Conservation (phyloP, 345 rosid genomes). For the Carallia brachiata region DNA sequence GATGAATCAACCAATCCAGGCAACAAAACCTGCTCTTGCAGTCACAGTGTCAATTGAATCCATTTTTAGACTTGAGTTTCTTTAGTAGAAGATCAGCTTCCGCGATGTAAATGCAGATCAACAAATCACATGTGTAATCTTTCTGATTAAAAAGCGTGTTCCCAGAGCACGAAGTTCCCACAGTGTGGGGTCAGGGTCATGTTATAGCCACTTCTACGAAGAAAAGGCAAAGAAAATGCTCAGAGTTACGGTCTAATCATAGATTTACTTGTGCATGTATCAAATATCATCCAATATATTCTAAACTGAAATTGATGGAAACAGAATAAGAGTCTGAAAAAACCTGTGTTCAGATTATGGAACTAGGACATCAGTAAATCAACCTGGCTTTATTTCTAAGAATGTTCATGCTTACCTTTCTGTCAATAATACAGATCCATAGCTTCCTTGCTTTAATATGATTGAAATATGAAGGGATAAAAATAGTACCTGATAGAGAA, state of each 20-base stretch:
- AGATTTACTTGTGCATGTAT: neutral
- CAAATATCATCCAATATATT: neutral
- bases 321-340: neutral
- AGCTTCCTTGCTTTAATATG: too few species aligned
- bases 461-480: too few species aligned
- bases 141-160: neutral
- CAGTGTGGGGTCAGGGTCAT: too few species aligned
- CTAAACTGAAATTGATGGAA: neutral
- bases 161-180: too few species aligned
- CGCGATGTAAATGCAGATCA: neutral
- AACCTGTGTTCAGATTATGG: too few species aligned
- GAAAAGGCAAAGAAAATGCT: neutral
- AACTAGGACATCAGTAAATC: too few species aligned
- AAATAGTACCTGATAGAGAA: constrained; percentile 51
- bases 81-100: too few species aligned
- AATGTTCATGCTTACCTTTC: too few species aligned
- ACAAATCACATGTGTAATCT: neutral
- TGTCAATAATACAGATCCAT: too few species aligned
- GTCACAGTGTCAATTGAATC: neutral
- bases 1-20: neutral
- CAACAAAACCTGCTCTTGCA: neutral
- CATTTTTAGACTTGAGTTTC: neutral
- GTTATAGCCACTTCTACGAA: too few species aligned
- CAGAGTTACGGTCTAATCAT: neutral
- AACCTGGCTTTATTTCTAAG: too few species aligned